Evolutionary conservation across 331 rosid genomes (phyloP), one percentile per base, ranked within the genome.

Genomic region (Quercus lobata): DNA sequence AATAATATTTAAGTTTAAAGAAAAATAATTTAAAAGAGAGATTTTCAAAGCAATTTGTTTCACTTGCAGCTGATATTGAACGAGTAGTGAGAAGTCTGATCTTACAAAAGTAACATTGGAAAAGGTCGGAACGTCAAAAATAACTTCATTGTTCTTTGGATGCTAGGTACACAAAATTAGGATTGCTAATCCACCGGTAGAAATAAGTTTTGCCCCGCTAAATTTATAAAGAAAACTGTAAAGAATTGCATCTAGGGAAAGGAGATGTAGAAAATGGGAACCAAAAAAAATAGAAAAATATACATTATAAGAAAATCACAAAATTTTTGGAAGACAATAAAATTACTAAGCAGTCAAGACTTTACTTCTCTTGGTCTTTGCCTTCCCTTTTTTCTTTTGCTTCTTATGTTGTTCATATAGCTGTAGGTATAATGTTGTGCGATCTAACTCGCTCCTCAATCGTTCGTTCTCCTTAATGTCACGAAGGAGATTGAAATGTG

Each of bases 401-500:
- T 81, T 84, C 88, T 91, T 89, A 41, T 90, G 90, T 86, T 86
- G 92, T 77, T 93, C 88, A 57, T 86, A 90, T 44, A 89, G 86
- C 87, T 89, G 85, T 8, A 93, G 84, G 46, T 88, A 85, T 57
- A 78, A 79, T 4, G 85, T 22, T 25, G 90, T 87, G 70, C 71
- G 85, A 35, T 89, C 91, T 83, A 96, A 84, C 85, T 90, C 87
- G 7, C 83, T 78, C 77, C 98, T 89, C 88, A 96, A 70, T 78
- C 91, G 89, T 76, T 81, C 90, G 70, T 93, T 89, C 85, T 89
- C 97, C 89, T 90, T 91, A 9, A 96, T 90, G 78, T 90, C 97
- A 1, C 81, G 89, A 72, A 92, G 89, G 81, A 93, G 77, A 79
- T 12, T 56, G 75, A 93, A 93, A 88, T 86, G 93, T 18, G 94